Evolutionary conservation across 495 filamentous ascomycete genomes (phyloP), one percentile per base, ranked within the genome.

Genomic region (Penicillium nucicola): DNA sequence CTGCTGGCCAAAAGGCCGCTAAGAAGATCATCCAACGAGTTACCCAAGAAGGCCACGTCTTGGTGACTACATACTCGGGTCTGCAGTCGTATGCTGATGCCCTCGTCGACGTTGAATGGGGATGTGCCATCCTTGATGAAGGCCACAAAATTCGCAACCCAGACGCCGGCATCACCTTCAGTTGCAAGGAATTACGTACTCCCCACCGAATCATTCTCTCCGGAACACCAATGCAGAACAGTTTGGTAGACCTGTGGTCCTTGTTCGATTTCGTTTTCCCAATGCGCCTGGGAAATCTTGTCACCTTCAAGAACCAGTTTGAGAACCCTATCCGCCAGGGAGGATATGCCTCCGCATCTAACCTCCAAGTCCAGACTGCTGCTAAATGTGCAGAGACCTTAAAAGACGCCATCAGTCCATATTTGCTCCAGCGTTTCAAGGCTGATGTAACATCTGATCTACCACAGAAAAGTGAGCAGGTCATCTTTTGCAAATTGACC

Each of bases 61-160:
- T 98, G 12, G 84, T 98, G 15, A 98, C 93, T 0, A 97, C 93
- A 1, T 98, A 98, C 62, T 86, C 90, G 13, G 92, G 93, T 1
- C 77, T 98, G 7, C 89, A 96, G 57, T 90, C 84, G 0, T 97
- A 97, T 63, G 82, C 83, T 0, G 82, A 87, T 45, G 71, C 89
- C 42, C 72, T 97, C 30, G 85, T 92, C 36, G 82, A 85, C 1
- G 80, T 87, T 1, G 81, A 95, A 36, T 98, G 93, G 93, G 86
- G 85, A 4, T 96, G 91, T 69, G 93, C 90, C 25, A 87, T 97
- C 14, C 82, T 98, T 3, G 93, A 98, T 44, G 93, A 98, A 75
- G 93, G 93, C 9, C 93, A 98, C 69, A 96, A 95, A 69, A 98
- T 98, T 53, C 84, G 92, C 17, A 97, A 97, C 61, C 93, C 93